Conservation (phyloP, 176 grass and related monocot genomes). For the Carex myosuroides region DNA sequence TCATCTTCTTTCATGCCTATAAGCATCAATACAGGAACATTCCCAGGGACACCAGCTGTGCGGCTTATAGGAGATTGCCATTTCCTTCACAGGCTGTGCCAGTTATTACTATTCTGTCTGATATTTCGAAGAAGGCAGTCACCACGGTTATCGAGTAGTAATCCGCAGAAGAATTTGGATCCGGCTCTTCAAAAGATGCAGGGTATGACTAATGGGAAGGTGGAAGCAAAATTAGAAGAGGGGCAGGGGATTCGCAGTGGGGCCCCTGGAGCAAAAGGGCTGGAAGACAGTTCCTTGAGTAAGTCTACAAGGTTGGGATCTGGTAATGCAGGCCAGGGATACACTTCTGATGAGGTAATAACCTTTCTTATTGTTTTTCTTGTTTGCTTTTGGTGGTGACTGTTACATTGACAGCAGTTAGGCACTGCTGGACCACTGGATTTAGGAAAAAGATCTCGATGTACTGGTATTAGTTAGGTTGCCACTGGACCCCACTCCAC, state of each 20-base stretch:
- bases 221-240: slow-evolving; percentile 74
- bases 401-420: neutral
- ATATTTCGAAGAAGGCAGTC: slow-evolving; percentile 89
- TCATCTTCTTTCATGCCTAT: slow-evolving; percentile 90
- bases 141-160: slow-evolving; percentile 39
- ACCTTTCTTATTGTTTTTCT: neutral
- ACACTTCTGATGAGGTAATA: slow-evolving; percentile 96
- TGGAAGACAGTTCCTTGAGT: slow-evolving; percentile 54
- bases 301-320: slow-evolving; percentile 81
- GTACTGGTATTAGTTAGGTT: neutral
- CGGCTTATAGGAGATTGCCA: slow-evolving; percentile 96
- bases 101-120: slow-evolving; percentile 86
- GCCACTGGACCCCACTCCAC: neutral
- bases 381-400: neutral
- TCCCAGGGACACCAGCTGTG: slow-evolving; percentile 96
- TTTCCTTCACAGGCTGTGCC: slow-evolving; percentile 94
- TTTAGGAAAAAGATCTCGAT: neutral
- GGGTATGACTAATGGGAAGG: slow-evolving; percentile 59
- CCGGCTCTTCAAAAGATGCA: slow-evolving; percentile 66
- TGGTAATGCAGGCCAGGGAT: slow-evolving; percentile 96
- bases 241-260: slow-evolving; percentile 39
- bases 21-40: slow-evolving; percentile 96
- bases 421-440: neutral
- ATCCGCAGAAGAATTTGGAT: slow-evolving; percentile 61
- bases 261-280: slow-evolving; percentile 51